Evolutionary conservation across 345 rosid genomes (phyloP).

Genomic region (Lepidium didymum): DNA sequence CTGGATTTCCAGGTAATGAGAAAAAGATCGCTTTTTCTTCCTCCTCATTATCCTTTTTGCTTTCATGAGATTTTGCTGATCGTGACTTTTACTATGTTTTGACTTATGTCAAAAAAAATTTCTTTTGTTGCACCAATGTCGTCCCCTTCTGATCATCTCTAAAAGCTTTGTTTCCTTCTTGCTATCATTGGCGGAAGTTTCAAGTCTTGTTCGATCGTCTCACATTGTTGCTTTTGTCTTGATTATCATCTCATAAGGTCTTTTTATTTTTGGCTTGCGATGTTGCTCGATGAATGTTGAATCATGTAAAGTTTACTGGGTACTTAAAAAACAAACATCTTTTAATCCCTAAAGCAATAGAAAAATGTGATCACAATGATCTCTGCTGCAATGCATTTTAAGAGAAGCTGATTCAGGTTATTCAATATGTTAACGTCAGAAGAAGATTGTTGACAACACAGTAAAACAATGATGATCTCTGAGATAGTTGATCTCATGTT

Average conservation of each 20-base stretch:
- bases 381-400: not conserved
- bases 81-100: not conserved
- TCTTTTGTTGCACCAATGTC: conserved; percentile 14
- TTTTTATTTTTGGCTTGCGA: not conserved
- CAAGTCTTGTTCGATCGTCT: not conserved
- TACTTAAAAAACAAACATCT: not conserved
- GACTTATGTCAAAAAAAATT: conserved; percentile 2
- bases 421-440: not conserved
- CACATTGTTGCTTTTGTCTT: not conserved
- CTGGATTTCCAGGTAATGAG: not conserved
- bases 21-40: not conserved
- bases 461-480: not conserved
- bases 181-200: not conserved
- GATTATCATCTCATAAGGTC: not conserved
- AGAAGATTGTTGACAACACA: not conserved
- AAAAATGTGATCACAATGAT: not conserved
- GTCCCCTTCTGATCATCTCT: not conserved
- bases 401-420: not conserved
- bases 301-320: not conserved
- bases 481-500: conserved; percentile 7
- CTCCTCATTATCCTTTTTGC: not conserved
- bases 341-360: not conserved
- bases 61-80: conserved; percentile 1
- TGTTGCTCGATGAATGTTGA: not conserved
- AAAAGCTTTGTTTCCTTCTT: not conserved